Conservation (phyloP, 1,284 basidiomycete species). For the Entoloma clypeatum region DNA sequence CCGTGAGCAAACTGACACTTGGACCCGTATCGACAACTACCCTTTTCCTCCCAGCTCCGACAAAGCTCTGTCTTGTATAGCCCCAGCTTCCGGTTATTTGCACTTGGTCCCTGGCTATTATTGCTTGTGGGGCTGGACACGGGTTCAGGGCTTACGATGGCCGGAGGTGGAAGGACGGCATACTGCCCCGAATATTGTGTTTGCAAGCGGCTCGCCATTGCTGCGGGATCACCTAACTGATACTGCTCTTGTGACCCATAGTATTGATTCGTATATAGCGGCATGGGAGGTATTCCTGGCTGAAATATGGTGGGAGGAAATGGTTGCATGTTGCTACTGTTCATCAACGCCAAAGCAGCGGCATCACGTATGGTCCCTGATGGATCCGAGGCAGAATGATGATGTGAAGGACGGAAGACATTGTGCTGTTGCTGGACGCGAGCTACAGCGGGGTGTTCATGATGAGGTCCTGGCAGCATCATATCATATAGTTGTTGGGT, state of each 20-base stretch:
- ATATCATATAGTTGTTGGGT: slow-evolving; percentile 75
- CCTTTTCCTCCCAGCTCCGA: slow-evolving; percentile 91
- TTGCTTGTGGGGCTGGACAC: slow-evolving; percentile 40
- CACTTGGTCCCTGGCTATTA: slow-evolving; percentile 63
- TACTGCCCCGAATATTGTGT: slow-evolving; percentile 60
- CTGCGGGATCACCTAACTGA: slow-evolving; percentile 45
- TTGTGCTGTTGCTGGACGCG: slow-evolving; percentile 75
- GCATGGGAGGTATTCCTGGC: slow-evolving; percentile 46
- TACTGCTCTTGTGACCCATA: slow-evolving; percentile 62
- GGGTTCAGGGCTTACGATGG: slow-evolving; percentile 30
- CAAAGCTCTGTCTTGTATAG: slow-evolving; percentile 92
- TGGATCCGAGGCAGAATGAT: slow-evolving; percentile 77
- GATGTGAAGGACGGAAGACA: slow-evolving; percentile 64
- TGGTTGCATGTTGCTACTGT: slow-evolving; percentile 47
- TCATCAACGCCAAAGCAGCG: slow-evolving; percentile 57
- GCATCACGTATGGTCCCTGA: slow-evolving; percentile 65
- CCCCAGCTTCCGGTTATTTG: slow-evolving; percentile 84
- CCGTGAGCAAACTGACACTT: slow-evolving; percentile 93
- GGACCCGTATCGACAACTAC: slow-evolving; percentile 78
- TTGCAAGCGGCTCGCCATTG: slow-evolving; percentile 54
- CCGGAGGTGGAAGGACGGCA: slow-evolving; percentile 37
- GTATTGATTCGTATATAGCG: slow-evolving; percentile 65
- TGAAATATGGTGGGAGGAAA: slow-evolving; percentile 53
- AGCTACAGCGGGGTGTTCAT: slow-evolving; percentile 61
- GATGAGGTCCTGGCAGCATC: slow-evolving; percentile 55